Evolutionary conservation across 2,329 filamentous ascomycete genomes (phyloP), one percentile per base, ranked within the genome.

Genomic region (Aureobasidium mangrovei): DNA sequence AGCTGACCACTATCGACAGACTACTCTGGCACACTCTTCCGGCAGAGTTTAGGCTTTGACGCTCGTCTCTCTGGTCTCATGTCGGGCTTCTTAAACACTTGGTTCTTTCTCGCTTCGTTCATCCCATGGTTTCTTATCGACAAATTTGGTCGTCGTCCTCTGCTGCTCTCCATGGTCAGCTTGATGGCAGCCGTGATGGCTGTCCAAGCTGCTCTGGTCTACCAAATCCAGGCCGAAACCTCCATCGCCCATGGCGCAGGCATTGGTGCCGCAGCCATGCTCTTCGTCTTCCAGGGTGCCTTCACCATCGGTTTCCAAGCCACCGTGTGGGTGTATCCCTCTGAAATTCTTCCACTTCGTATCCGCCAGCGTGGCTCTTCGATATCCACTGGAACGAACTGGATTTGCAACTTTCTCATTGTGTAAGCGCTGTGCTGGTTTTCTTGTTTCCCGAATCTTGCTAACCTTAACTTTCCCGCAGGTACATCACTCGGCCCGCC

Each of bases 161-260:
- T 73, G 5, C 72, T 74, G 57, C 59, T 79, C 24, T 79, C 76
- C 56, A 81, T 82, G 76, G 71, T 72, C 5, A 57, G 57, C 10
- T 52, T 66, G 0, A 82, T 84, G 72, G 81, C 82, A 32, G 67
- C 76, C 1, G 82, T 81, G 49, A 88, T 89, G 85, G 78, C 82
- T 1, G 75, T 88, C 8, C 67, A 77, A 8, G 73, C 74, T 5
- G 66, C 69, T 8, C 61, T 69, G 28, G 64, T 69, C 56, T 74
- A 70, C 54, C 64, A 63, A 39, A 63, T 64, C 3, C 58, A 65
- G 40, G 51, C 63, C 49, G 51, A 61, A 3, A 64, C 63, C 9
- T 46, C 60, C 2, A 65, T 64, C 28, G 61, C 62, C 18, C 54
- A 49, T 43, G 44, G 60, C 24, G 60, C 55, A 38, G 60, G 64